These are phyloP conservation scores for Suillus discolor DNA, from an alignment of 768 basidiomycete genomes.

Conservation along the genomic window DNA sequence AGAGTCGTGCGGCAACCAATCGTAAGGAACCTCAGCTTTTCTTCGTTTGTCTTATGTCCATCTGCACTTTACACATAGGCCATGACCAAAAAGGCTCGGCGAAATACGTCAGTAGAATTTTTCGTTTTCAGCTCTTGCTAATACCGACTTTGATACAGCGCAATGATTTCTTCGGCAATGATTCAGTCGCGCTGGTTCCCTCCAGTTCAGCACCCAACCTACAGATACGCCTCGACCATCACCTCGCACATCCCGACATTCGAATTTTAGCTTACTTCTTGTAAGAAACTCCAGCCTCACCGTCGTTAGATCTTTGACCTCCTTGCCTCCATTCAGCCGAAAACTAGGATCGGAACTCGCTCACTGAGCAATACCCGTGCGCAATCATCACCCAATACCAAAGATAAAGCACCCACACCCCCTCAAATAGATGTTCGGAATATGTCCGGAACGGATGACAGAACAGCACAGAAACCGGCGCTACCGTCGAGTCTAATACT, in stretches of 20 bases:
- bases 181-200: not conserved
- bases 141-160: not conserved
- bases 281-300: no score
- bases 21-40: no score
- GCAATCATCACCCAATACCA: conserved; percentile 28
- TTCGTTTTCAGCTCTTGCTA: not conserved
- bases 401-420: conserved; percentile 54
- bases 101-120: not conserved
- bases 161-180: not conserved
- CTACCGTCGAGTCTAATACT: conserved; percentile 44
- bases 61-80: not conserved
- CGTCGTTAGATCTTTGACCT: no score
- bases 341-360: conserved; percentile 19
- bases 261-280: not conserved
- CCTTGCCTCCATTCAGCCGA: no score
- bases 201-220: not conserved
- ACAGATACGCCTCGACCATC: not conserved
- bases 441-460: conserved; percentile 48
- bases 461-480: conserved; percentile 47
- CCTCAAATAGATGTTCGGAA: conserved; percentile 48
- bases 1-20: no score
- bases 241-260: not conserved
- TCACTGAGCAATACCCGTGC: conserved; percentile 34
- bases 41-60: no score
- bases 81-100: not conserved